These are phyloP conservation scores for Leucaena leucocephala DNA, from an alignment of 306 rosid genomes.

Conservation along the genomic window DNA sequence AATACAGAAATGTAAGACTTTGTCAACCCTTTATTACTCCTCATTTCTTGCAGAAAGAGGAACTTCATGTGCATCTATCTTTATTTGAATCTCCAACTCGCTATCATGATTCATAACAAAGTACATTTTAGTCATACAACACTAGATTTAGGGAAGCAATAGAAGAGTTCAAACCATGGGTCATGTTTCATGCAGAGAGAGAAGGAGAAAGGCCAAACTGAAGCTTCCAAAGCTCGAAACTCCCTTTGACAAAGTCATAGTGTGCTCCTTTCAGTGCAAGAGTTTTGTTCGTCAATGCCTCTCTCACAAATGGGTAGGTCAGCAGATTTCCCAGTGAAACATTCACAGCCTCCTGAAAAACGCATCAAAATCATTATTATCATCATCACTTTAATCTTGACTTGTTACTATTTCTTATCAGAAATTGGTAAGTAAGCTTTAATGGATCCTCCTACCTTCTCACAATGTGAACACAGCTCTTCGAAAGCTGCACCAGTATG, in stretches of 20 bases:
- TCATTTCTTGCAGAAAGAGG: slow-evolving; percentile 20
- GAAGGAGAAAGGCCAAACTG: slow-evolving; percentile 70
- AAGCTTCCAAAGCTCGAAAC: slow-evolving; percentile 91
- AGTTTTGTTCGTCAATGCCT: slow-evolving; percentile 82
- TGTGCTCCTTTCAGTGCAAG: slow-evolving; percentile 80
- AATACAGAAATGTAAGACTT: slow-evolving; percentile 42
- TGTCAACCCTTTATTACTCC: neutral
- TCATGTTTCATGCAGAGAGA: slow-evolving; percentile 88
- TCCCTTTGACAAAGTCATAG: slow-evolving; percentile 86
- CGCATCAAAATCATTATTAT: slow-evolving; percentile 1
- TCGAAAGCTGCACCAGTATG: slow-evolving; percentile 43
- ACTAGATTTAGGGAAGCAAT: slow-evolving; percentile 47
- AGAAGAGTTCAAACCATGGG: slow-evolving; percentile 49
- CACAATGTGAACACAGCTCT: slow-evolving; percentile 74
- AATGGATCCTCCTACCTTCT: slow-evolving; percentile 59
- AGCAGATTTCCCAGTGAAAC: slow-evolving; percentile 80
- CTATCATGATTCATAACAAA: neutral
- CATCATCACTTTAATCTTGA: neutral
- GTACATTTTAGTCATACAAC: slow-evolving; percentile 49
- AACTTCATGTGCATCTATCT: slow-evolving; percentile 27
- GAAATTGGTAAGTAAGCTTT: slow-evolving; percentile 3
- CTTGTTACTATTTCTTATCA: neutral
- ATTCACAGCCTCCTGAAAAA: slow-evolving; percentile 89
- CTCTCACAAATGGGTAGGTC: slow-evolving; percentile 94
- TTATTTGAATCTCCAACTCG: neutral